These are phyloP conservation scores for Cystoderma amianthinum DNA, from an alignment of 768 basidiomycete genomes.

Conservation along the genomic window DNA sequence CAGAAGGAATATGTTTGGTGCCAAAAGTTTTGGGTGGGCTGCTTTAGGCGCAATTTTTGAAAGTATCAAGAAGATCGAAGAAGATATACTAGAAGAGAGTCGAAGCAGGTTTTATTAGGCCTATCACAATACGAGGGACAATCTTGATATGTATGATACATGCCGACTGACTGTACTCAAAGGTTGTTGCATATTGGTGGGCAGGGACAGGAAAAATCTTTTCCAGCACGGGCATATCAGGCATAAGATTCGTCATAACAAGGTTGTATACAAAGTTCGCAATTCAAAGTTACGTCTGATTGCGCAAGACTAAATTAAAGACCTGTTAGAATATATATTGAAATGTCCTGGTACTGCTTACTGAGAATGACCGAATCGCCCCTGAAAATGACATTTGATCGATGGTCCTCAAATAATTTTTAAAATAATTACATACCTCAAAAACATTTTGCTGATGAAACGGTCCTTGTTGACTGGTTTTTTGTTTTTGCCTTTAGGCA, in stretches of 20 bases:
- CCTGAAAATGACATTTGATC: constrained; percentile 29
- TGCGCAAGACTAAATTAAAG: constrained; percentile 56
- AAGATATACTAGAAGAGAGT: constrained; percentile 14
- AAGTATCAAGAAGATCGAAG: constrained; percentile 37
- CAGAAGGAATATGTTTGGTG: constrained; percentile 36
- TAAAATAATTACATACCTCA: constrained; percentile 48
- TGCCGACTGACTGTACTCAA: too few species aligned
- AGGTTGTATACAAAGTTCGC: too few species aligned
- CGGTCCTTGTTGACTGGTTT: constrained; percentile 99
- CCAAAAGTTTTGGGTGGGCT: constrained; percentile 57
- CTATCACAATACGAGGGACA: too few species aligned
- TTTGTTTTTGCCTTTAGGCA: constrained; percentile 97
- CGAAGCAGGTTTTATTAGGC: constrained; percentile 4
- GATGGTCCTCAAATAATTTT: constrained; percentile 2
- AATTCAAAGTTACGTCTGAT: constrained; percentile 44
- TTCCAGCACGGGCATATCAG: too few species aligned
- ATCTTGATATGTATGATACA: too few species aligned
- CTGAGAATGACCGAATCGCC: constrained; percentile 98
- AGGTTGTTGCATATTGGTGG: too few species aligned
- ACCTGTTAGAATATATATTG: constrained; percentile 22
- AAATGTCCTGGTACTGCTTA: constrained; percentile 40
- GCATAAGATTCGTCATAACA: too few species aligned
- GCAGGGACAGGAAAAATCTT: too few species aligned
- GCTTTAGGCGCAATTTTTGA: constrained; percentile 54
- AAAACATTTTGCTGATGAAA: constrained; percentile 99